Percentiles rank a stretch among this genome's conserved stretches.
Evolutionary conservation across 1,284 basidiomycete species (phyloP).

Genomic region (Ustilago esculenta): DNA sequence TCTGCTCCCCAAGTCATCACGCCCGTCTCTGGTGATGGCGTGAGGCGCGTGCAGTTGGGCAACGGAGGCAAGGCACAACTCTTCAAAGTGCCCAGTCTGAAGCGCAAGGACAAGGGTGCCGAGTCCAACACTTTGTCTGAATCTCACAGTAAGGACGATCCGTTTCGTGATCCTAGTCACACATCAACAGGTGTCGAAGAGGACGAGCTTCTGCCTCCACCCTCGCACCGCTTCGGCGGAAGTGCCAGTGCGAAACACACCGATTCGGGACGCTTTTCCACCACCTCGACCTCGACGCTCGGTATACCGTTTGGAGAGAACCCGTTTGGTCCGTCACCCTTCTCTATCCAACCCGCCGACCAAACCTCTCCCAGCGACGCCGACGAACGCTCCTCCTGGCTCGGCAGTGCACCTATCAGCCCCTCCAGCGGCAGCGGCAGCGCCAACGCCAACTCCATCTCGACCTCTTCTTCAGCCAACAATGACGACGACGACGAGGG

Average conservation of each 20-base stretch:
- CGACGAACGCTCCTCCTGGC: constrained; percentile 9
- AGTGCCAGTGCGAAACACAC: neutral
- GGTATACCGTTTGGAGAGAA: constrained; percentile 45
- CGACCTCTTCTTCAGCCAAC: no score
- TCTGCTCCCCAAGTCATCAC: constrained; percentile 49
- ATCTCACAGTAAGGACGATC: constrained; percentile 4
- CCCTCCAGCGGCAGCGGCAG: neutral
- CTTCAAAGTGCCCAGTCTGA: constrained; percentile 23
- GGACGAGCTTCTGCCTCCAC: constrained; percentile 7
- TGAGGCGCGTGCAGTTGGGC: constrained; percentile 31
- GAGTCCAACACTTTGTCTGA: neutral
- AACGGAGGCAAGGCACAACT: constrained; percentile 48
- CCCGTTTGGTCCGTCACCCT: constrained; percentile 14
- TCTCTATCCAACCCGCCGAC: neutral
- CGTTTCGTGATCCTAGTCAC: constrained; percentile 13
- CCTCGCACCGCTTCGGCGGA: constrained; percentile 7
- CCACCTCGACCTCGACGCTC: constrained; percentile 25
- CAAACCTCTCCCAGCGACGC: constrained; percentile 19
- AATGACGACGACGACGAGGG: neutral
- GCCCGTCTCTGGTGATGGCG: constrained; percentile 32
- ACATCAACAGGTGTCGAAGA: neutral
- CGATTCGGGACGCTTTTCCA: no score
- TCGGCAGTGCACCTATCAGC: neutral
- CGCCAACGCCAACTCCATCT: no score
- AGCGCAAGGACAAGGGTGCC: constrained; percentile 15